Conservation (phyloP, 78 protist species). For the Pigoraptor vietnamica region DNA sequence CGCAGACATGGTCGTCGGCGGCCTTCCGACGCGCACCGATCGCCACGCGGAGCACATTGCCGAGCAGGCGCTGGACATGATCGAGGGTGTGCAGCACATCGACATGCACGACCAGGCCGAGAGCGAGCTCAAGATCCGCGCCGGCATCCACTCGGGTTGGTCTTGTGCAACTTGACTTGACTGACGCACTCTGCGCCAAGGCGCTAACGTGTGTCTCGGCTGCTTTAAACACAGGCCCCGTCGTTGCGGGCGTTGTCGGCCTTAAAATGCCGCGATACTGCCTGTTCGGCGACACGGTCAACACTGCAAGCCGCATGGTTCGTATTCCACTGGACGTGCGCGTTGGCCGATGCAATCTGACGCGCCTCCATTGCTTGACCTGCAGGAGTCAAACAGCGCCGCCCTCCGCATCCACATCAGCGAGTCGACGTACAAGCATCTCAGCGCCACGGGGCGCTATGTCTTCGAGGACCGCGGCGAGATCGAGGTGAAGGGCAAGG, state of each 20-base stretch:
- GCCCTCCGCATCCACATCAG: background rate
- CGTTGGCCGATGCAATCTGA: no score
- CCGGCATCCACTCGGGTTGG: background rate
- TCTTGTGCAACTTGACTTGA: no score
- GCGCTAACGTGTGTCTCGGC: no score
- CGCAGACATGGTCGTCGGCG: background rate
- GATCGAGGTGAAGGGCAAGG: background rate
- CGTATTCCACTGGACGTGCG: background rate
- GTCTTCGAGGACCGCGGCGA: background rate
- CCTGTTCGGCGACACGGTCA: constrained; percentile 80
- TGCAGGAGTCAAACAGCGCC: background rate
- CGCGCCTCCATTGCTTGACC: background rate
- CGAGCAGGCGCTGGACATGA: background rate
- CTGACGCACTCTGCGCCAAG: no score
- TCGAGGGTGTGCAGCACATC: background rate
- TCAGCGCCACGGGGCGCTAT: background rate
- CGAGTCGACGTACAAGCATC: background rate
- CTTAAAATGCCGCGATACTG: constrained; percentile 47
- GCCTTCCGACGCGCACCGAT: background rate
- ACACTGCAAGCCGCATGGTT: constrained; percentile 78
- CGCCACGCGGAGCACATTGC: background rate
- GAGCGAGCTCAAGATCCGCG: background rate
- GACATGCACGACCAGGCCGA: background rate
- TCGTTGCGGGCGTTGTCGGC: constrained; percentile 77
- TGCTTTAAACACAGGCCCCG: constrained; percentile 44